Percentiles rank a stretch among this genome's conserved stretches.
Evolutionary conservation across 306 rosid species (phyloP).

Genomic region (Citrullus colocynthis): DNA sequence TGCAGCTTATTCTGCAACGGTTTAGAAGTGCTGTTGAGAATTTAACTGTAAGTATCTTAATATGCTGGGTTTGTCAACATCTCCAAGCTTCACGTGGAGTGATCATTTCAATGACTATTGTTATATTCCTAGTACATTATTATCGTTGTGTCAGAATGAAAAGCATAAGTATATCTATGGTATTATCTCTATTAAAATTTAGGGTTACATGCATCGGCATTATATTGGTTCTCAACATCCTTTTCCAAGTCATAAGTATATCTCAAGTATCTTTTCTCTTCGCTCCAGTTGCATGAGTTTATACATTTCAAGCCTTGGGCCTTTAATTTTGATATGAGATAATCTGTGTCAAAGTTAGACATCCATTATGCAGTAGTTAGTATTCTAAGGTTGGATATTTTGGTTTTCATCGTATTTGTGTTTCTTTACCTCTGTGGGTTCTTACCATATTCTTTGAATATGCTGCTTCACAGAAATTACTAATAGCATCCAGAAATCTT

Average conservation of each 20-base stretch:
- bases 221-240: not conserved
- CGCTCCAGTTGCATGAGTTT: not conserved
- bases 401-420: not conserved
- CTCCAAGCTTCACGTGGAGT: not conserved
- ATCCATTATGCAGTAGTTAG: not conserved
- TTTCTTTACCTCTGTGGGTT: not conserved
- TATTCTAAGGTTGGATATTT: not conserved
- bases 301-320: not conserved
- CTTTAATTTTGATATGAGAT: not conserved
- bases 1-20: constrained; percentile 83
- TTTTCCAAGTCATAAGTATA: not conserved
- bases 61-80: not conserved
- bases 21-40: constrained; percentile 89
- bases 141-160: not conserved
- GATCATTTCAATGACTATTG: not conserved
- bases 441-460: constrained; percentile 1
- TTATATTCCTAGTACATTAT: not conserved
- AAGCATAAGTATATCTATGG: not conserved
- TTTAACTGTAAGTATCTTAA: constrained; percentile 45
- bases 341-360: not conserved
- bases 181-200: not conserved
- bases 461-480: constrained; percentile 47
- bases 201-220: not conserved
- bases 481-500: constrained; percentile 86
- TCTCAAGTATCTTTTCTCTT: not conserved